A percentile compares a stretch with the other conserved stretches of the same genome.
phyloP scores from a whole-genome alignment of 2,329 filamentous ascomycete species.

The Colletotrichum tropicicola region DNA sequence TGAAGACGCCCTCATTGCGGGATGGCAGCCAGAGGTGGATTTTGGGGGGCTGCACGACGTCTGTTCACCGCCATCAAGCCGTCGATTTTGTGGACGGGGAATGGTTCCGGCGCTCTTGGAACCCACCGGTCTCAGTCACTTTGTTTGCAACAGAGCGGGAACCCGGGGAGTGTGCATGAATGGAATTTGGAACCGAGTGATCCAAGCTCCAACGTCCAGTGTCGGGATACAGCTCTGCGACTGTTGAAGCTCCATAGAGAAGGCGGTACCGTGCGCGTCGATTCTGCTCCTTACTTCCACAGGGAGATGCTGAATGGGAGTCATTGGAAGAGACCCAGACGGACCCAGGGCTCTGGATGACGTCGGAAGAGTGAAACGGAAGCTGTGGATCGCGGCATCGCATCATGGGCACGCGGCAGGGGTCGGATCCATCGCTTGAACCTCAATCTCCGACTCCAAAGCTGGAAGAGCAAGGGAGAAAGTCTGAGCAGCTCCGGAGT shows the following conservation, averaged over 20 bases:
- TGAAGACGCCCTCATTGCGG: constrained; percentile 8
- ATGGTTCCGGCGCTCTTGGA: constrained; percentile 18
- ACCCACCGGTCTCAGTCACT: constrained; percentile 23
- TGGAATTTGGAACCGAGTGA: constrained; percentile 16
- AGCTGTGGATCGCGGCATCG: constrained; percentile 28
- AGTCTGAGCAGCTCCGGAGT: constrained; percentile 23
- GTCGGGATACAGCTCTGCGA: constrained; percentile 8
- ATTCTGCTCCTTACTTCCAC: neutral
- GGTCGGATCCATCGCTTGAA: constrained; percentile 28
- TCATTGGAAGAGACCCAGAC: neutral
- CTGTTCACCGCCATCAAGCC: constrained; percentile 28
- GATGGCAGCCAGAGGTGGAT: constrained; percentile 23
- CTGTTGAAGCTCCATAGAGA: neutral
- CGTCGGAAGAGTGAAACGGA: constrained; percentile 28
- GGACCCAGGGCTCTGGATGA: constrained; percentile 26
- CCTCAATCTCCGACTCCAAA: constrained; percentile 29
- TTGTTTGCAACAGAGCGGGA: constrained; percentile 25
- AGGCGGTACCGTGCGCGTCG: neutral
- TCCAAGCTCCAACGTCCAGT: constrained; percentile 11
- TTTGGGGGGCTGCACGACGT: constrained; percentile 23
- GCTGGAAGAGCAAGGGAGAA: constrained; percentile 19
- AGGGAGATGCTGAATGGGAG: neutral
- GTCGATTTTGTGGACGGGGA: constrained; percentile 28
- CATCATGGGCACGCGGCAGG: constrained; percentile 21
- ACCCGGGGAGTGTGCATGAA: constrained; percentile 25